Evolutionary conservation across 2,329 filamentous ascomycete species (phyloP).

Genomic region (Zymoseptoria passerinii): DNA sequence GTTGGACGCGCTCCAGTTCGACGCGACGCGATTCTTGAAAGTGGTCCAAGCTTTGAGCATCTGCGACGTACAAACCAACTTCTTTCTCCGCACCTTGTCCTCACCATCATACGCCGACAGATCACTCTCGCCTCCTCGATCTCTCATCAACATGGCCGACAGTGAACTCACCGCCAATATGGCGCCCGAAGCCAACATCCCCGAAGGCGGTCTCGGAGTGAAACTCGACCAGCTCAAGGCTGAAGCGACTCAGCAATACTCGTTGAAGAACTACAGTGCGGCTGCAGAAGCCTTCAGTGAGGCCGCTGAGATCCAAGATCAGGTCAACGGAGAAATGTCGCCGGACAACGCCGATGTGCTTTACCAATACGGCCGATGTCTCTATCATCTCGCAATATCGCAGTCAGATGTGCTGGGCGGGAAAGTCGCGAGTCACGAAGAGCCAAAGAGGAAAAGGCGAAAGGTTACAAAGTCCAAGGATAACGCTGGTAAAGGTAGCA

Average conservation of each 20-base stretch:
- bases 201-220: constrained; percentile 1
- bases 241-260: constrained; percentile 75
- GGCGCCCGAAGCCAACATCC: neutral
- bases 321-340: constrained; percentile 85
- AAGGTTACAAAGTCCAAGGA: constrained; percentile 24
- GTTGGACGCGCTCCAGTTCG: neutral
- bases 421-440: constrained; percentile 56
- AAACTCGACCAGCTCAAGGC: constrained; percentile 60
- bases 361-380: constrained; percentile 84
- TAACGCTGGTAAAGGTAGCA: constrained; percentile 23
- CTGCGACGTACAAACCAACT: neutral
- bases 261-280: constrained; percentile 77
- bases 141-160: neutral
- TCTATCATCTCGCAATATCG: constrained; percentile 88
- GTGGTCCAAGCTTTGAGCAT: neutral
- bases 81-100: neutral
- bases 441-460: constrained; percentile 44
- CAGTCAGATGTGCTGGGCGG: constrained; percentile 92
- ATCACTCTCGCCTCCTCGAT: neutral
- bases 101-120: neutral
- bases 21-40: neutral
- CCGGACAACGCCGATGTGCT: constrained; percentile 87
- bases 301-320: constrained; percentile 81
- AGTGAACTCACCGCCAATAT: neutral
- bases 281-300: constrained; percentile 82